Conservation (phyloP, 78 protist species). For the Cavenderia fasciculata region DNA sequence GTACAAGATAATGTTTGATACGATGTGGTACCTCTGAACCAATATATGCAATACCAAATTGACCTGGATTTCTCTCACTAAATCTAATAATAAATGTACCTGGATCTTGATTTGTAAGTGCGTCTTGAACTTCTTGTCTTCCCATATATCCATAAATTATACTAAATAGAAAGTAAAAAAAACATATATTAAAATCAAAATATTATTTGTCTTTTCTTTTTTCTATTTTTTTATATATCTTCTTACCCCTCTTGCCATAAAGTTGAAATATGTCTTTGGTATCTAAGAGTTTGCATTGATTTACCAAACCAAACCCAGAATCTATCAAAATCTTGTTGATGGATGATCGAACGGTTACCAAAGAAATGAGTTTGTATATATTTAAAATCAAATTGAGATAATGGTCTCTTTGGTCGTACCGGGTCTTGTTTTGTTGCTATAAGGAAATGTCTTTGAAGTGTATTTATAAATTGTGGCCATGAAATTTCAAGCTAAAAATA, state of each 20-base stretch:
- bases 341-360: constrained; percentile 58
- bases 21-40: constrained; percentile 65
- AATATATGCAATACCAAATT: constrained; percentile 79
- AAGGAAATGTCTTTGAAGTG: constrained; percentile 80
- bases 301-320: constrained; percentile 85
- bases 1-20: constrained; percentile 76
- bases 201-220: too few relatives aligned
- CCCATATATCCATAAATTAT: constrained; percentile 81
- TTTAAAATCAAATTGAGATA: constrained; percentile 63
- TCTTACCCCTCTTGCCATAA: constrained; percentile 81
- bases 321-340: constrained; percentile 73
- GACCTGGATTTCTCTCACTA: constrained; percentile 78
- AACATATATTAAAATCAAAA: too few relatives aligned
- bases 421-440: constrained; percentile 80
- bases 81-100: constrained; percentile 79
- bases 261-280: constrained; percentile 73
- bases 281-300: constrained; percentile 70
- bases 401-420: constrained; percentile 67
- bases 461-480: constrained; percentile 78
- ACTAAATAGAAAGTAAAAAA: not conserved
- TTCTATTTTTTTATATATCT: not conserved
- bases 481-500: constrained; percentile 50
- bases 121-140: constrained; percentile 77
- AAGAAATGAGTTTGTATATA: constrained; percentile 73
- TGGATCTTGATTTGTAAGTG: constrained; percentile 64